Percentiles rank a stretch among this genome's conserved stretches.
phyloP scores from a whole-genome alignment of 2,329 filamentous ascomycete genomes.

The Tolypocladium cylindrosporum region DNA sequence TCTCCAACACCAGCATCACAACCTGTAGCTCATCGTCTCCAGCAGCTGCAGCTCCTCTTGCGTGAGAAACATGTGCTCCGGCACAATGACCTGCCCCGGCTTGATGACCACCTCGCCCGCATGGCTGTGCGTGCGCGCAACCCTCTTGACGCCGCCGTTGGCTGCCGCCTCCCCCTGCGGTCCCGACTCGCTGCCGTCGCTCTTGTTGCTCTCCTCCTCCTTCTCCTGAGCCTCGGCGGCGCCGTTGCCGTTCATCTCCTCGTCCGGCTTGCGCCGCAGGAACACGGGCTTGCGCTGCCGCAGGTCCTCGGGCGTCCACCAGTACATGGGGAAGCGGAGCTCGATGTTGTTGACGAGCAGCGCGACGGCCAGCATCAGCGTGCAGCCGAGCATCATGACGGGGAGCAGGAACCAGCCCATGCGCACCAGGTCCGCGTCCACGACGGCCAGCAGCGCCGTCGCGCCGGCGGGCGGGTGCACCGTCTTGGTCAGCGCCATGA shows the following conservation, averaged over 20 bases:
- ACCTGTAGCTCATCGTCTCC: slow-evolving; percentile 22
- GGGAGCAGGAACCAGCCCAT: slow-evolving; percentile 63
- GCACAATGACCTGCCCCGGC: slow-evolving; percentile 22
- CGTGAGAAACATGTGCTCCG: slow-evolving; percentile 23
- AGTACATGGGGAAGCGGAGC: slow-evolving; percentile 57
- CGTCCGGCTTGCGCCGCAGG: slow-evolving; percentile 3
- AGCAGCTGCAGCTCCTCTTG: slow-evolving; percentile 26
- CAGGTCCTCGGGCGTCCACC: slow-evolving; percentile 47
- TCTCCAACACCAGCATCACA: slow-evolving; percentile 9
- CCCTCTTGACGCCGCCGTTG: neutral
- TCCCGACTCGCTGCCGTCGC: slow-evolving; percentile 6
- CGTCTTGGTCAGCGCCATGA: slow-evolving; percentile 63
- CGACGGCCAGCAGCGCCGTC: slow-evolving; percentile 59
- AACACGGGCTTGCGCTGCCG: slow-evolving; percentile 3
- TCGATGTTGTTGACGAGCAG: slow-evolving; percentile 61
- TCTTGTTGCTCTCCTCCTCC: neutral
- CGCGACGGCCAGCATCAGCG: slow-evolving; percentile 52
- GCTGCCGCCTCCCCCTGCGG: neutral
- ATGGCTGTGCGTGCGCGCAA: neutral
- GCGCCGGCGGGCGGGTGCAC: slow-evolving; percentile 67
- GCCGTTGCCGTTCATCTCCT: neutral
- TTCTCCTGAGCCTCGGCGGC: neutral
- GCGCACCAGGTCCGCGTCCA: slow-evolving; percentile 39
- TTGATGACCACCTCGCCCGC: slow-evolving; percentile 23
- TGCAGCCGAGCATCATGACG: slow-evolving; percentile 48